Base-by-base conservation (phyloP, 2,329 filamentous ascomycete genomes). In the Penicillium sp. region DNA sequence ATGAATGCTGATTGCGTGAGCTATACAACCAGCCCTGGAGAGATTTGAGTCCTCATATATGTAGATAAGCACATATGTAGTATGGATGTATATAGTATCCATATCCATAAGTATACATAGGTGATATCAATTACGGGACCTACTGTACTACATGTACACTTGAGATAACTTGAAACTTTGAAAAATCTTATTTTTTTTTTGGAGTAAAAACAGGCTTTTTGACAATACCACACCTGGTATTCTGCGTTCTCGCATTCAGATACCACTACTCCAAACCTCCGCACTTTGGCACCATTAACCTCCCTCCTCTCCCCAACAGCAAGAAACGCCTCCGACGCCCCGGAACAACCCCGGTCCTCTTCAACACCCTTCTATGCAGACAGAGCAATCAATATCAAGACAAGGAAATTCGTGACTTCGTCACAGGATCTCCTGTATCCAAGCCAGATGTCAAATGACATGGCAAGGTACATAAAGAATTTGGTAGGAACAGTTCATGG, bases 141-240 rank as follows among this genome's bases (percentile, higher is more conserved):
- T 26, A 26, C 24, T 24, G n/a, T 24, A 24, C 24, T 26, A 26
- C 24, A 22, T 26, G 5, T 5, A 26, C 24, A 26, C 24, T 26
- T 5, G 8, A 55, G 37, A 50, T 58, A 22, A 42, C 9, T n/a
- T 43, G 40, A 62, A 59, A 62, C 34, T 56, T 66, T 66, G 57
- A 56, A 61, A 59, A n/a, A n/a, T n/a, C n/a, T n/a, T 59, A 64
- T 63, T 66, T 65, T 65, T 65, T 61, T 63, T 64, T 51, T 5
- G 7, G 50, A 24, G n/a, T 60, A 66, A 62, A 62, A 47, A 58
- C 62, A 64, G 61, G 59, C 61, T 64, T 66, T 65, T 64, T 57
- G 50, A 55, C 38, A 49, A 49, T 55, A 42, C 52, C 57, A 56
- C 55, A 44, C 49, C 39, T 50, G 46, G 44, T 56, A 51, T 56